Conservation (phyloP, 306 rosid species). For the Rosa chinensis region DNA sequence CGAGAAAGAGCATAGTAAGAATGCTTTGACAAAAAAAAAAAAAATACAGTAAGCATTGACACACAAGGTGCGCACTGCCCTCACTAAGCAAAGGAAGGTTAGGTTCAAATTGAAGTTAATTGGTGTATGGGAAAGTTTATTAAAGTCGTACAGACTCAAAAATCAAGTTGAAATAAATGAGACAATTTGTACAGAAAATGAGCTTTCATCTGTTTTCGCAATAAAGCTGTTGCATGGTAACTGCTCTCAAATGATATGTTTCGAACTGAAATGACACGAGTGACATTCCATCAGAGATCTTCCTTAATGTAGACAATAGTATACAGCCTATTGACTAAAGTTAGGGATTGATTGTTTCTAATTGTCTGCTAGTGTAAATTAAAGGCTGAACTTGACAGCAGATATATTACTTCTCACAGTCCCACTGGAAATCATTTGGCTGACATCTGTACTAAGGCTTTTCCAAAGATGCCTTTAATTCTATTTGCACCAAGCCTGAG, state of each 20-base stretch:
- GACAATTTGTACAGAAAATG: not conserved
- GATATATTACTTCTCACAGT: not conserved
- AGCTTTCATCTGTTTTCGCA: not conserved
- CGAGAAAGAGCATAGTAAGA: not conserved
- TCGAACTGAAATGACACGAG: not conserved
- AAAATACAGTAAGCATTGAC: not conserved
- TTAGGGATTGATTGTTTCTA: not conserved
- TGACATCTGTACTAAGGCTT: not conserved
- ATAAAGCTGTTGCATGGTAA: not conserved
- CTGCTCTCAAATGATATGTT: not conserved
- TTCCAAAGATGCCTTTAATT: not conserved
- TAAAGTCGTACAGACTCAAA: not conserved
- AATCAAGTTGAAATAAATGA: not conserved
- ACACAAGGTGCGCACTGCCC: not conserved
- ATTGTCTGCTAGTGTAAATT: not conserved
- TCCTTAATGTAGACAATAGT: not conserved
- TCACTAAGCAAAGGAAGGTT: not conserved
- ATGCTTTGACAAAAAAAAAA: not conserved
- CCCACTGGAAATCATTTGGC: not conserved
- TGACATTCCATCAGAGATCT: not conserved
- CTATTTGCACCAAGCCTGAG: not conserved
- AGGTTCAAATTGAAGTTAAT: not conserved
- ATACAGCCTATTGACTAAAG: not conserved
- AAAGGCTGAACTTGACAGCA: not conserved
- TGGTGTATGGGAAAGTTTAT: not conserved